Conservation (phyloP, 768 basidiomycete species). For the Hypholoma sublateritium region DNA sequence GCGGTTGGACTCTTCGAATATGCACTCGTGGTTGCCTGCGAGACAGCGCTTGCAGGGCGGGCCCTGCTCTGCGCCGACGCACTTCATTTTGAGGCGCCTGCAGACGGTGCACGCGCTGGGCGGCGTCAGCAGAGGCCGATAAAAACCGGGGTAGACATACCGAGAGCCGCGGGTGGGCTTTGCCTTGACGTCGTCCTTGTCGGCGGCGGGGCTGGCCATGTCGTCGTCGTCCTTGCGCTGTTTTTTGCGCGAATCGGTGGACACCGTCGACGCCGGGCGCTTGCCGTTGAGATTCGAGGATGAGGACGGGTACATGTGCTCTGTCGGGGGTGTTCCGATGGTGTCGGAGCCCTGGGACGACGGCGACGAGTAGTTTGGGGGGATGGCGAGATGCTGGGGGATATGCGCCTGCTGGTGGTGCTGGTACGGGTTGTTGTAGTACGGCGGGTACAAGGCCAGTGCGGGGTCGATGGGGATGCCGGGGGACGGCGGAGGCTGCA, state of each 20-base stretch:
- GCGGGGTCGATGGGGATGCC: constrained; percentile 71
- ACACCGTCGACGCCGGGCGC: constrained; percentile 55
- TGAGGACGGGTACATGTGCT: constrained; percentile 53
- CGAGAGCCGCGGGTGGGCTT: constrained; percentile 87
- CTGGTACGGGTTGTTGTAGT: constrained; percentile 39
- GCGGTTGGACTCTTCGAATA: constrained; percentile 96
- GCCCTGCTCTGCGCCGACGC: constrained; percentile 86
- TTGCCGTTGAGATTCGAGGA: constrained; percentile 61
- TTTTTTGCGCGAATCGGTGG: constrained; percentile 53
- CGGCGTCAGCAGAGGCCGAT: constrained; percentile 10
- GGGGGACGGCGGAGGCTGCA: constrained; percentile 58
- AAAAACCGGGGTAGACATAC: constrained; percentile 37
- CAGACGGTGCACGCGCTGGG: constrained; percentile 88
- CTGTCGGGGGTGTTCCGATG: constrained; percentile 71
- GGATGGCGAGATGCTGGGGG: constrained; percentile 54
- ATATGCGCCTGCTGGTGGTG: constrained; percentile 45
- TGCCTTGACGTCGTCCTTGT: constrained; percentile 68
- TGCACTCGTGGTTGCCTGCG: constrained; percentile 81
- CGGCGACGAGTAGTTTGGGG: constrained; percentile 69
- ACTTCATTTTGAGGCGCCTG: constrained; percentile 91
- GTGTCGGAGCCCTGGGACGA: constrained; percentile 80
- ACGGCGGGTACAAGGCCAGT: constrained; percentile 63
- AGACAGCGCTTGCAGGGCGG: constrained; percentile 89
- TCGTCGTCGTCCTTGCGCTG: constrained; percentile 59
- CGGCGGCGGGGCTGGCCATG: constrained; percentile 48